These are phyloP conservation scores for Gynostemma pentaphyllum DNA, from an alignment of 306 rosid genomes.

Conservation along the genomic window DNA sequence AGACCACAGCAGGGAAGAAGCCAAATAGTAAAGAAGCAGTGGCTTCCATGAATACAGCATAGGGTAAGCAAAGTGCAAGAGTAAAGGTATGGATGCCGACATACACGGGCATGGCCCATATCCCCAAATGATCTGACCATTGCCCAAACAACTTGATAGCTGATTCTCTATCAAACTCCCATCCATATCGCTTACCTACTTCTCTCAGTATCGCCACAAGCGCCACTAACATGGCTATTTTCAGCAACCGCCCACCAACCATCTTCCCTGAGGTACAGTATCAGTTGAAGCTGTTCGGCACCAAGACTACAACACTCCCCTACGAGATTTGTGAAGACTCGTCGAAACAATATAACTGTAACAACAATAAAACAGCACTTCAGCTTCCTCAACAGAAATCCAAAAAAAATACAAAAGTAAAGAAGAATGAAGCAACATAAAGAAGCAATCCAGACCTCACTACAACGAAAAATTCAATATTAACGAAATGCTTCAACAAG, in stretches of 20 bases:
- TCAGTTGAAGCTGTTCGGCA: neutral
- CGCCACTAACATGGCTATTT: slow-evolving; percentile 27
- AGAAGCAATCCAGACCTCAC: too few relatives aligned
- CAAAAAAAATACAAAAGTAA: too few relatives aligned
- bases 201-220: slow-evolving; percentile 19
- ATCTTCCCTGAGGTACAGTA: neutral
- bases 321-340: too few relatives aligned
- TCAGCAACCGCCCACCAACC: slow-evolving; percentile 34
- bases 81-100: slow-evolving; percentile 57
- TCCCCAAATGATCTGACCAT: slow-evolving; percentile 51
- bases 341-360: too few relatives aligned
- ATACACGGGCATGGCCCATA: slow-evolving; percentile 83
- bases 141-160: slow-evolving; percentile 23
- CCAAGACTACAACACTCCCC: neutral
- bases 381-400: too few relatives aligned
- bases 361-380: too few relatives aligned
- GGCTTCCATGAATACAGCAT: slow-evolving; percentile 76
- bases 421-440: too few relatives aligned
- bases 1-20: slow-evolving; percentile 54
- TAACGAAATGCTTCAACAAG: too few relatives aligned
- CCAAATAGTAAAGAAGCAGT: slow-evolving; percentile 77
- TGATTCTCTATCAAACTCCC: slow-evolving; percentile 38
- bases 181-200: slow-evolving; percentile 19
- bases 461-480: too few relatives aligned
- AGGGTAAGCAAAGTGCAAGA: slow-evolving; percentile 72